These are phyloP conservation scores for Juglanconis juglandina DNA, from an alignment of 2,329 filamentous ascomycete species.

Conservation along the genomic window DNA sequence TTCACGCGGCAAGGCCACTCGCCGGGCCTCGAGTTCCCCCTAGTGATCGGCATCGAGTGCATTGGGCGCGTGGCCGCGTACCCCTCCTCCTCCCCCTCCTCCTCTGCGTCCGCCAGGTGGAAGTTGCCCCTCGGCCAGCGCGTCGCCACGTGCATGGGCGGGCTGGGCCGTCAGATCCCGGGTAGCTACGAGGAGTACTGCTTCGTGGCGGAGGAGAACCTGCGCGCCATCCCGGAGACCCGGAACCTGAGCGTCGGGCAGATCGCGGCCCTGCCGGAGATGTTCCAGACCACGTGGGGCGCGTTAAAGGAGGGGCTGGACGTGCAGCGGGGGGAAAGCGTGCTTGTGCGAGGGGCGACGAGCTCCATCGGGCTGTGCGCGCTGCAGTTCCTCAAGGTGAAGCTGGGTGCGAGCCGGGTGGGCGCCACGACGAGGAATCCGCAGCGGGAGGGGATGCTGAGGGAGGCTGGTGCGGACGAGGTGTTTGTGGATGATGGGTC, in stretches of 20 bases:
- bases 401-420: constrained; percentile 34
- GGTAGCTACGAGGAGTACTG: constrained; percentile 49
- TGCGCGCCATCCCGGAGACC: constrained; percentile 30
- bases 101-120: constrained; percentile 21
- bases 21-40: constrained; percentile 37
- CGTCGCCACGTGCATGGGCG: constrained; percentile 47
- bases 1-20: constrained; percentile 44
- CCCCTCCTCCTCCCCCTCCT: constrained; percentile 26
- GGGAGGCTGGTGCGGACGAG: constrained; percentile 36
- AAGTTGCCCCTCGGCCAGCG: constrained; percentile 36
- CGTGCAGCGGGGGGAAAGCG: constrained; percentile 35
- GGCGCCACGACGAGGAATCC: constrained; percentile 37
- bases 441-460: constrained; percentile 34
- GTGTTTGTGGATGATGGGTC: constrained; percentile 41
- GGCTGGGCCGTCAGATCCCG: constrained; percentile 43
- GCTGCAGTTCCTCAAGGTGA: constrained; percentile 38
- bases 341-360: constrained; percentile 48
- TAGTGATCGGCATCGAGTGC: constrained; percentile 45
- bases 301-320: constrained; percentile 36
- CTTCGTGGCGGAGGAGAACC: constrained; percentile 38
- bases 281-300: constrained; percentile 49
- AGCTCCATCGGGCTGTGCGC: constrained; percentile 46
- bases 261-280: constrained; percentile 46
- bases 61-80: constrained; percentile 37
- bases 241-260: constrained; percentile 27